These are phyloP conservation scores for Leishmania guyanensis DNA, from an alignment of 208 protist species.

Conservation along the genomic window DNA sequence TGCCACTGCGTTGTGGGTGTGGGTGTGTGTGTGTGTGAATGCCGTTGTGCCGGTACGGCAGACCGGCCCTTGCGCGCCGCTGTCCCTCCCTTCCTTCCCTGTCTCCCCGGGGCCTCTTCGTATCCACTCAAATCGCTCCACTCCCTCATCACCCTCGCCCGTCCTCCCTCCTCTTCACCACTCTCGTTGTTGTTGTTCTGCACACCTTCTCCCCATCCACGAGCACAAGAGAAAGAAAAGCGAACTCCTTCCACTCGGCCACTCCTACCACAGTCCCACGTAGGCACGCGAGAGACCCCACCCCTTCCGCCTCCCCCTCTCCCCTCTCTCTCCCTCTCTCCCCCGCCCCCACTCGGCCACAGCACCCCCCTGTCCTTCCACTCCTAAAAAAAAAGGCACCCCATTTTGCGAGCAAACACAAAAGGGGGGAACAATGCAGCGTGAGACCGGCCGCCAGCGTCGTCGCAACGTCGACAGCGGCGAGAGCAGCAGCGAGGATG, in stretches of 20 bases:
- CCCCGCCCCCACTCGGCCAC: neutral
- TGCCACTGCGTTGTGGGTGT: neutral
- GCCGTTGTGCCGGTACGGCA: neutral
- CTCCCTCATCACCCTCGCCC: neutral
- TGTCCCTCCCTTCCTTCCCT: neutral
- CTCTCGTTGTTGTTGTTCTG: neutral
- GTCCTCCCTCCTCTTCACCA: neutral
- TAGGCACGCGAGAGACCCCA: too few relatives aligned
- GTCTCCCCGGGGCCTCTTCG: too few relatives aligned
- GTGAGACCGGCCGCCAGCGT: slow-evolving; percentile 28
- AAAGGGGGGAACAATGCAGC: slow-evolving; percentile 1
- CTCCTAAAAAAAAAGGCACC: neutral
- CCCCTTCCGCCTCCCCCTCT: too few relatives aligned
- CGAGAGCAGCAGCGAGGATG: slow-evolving; percentile 31
- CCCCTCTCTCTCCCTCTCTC: too few relatives aligned
- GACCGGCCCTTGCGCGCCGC: neutral
- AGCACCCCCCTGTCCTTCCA: neutral
- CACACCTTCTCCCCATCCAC: neutral
- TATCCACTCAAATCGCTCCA: neutral
- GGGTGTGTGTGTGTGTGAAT: slow-evolving; percentile 5
- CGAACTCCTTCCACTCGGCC: neutral
- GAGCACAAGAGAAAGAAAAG: neutral
- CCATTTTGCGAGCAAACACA: neutral
- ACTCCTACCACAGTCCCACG: neutral
- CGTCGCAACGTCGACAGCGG: slow-evolving; percentile 31